Evolutionary conservation across 2,329 filamentous ascomycete genomes (phyloP).

Genomic region (Arthrobotrys conoides): DNA sequence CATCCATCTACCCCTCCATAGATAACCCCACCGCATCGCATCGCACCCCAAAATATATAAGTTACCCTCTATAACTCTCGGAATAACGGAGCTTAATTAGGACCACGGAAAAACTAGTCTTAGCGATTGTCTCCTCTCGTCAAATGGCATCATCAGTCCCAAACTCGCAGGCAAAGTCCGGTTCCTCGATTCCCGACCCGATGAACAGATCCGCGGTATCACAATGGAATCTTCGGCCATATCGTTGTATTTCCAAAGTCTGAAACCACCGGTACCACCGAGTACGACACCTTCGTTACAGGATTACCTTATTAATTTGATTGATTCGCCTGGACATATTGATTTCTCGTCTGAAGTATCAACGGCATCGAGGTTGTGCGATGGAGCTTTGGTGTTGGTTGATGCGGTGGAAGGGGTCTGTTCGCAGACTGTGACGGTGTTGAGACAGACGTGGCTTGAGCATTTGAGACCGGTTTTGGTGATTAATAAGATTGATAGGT

Average conservation of each 20-base stretch:
- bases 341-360: slow-evolving; percentile 99
- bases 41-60: slow-evolving; percentile 23
- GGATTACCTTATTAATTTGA: slow-evolving; percentile 96
- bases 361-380: slow-evolving; percentile 91
- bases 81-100: slow-evolving; percentile 66
- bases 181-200: slow-evolving; percentile 94
- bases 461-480: slow-evolving; percentile 94
- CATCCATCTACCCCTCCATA: slow-evolving; percentile 23
- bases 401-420: slow-evolving; percentile 98
- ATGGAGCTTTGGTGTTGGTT: slow-evolving; percentile 92
- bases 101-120: slow-evolving; percentile 99
- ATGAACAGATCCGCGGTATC: slow-evolving; percentile 95
- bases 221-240: slow-evolving; percentile 99
- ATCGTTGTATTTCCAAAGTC: slow-evolving; percentile 93
- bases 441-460: slow-evolving; percentile 95
- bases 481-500: slow-evolving; percentile 97
- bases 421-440: slow-evolving; percentile 96
- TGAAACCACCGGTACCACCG: slow-evolving; percentile 72
- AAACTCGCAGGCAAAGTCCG: slow-evolving; percentile 98
- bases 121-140: slow-evolving; percentile 94
- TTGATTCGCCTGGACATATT: slow-evolving; percentile 97
- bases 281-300: slow-evolving; percentile 68
- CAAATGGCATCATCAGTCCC: slow-evolving; percentile 98
- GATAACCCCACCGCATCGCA: not conserved
- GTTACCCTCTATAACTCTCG: slow-evolving; percentile 51